Conservation (phyloP, 129 eudicot genomes). For the Tagetes patula region DNA sequence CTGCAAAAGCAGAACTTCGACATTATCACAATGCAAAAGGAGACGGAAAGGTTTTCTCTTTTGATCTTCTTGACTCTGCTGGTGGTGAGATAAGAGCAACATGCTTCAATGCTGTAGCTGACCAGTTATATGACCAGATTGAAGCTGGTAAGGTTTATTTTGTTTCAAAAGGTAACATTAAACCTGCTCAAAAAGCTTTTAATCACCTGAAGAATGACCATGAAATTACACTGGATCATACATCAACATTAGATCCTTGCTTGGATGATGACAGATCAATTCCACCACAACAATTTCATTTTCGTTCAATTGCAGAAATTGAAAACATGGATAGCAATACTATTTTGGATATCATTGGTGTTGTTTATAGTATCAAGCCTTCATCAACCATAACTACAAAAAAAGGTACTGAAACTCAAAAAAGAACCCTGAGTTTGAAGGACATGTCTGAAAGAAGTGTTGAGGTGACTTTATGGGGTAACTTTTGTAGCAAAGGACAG, state of each 20-base stretch:
- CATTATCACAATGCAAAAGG: slow-evolving; percentile 77
- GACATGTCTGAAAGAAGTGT: slow-evolving; percentile 92
- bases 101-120: slow-evolving; percentile 90
- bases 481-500: slow-evolving; percentile 76
- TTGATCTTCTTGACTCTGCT: slow-evolving; percentile 83
- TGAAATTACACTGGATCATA: slow-evolving; percentile 62
- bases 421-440: slow-evolving; percentile 59
- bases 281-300: slow-evolving; percentile 76
- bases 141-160: slow-evolving; percentile 67
- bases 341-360: slow-evolving; percentile 75
- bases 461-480: slow-evolving; percentile 92
- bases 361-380: slow-evolving; percentile 68
- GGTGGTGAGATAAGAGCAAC: slow-evolving; percentile 88
- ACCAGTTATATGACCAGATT: slow-evolving; percentile 64
- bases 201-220: slow-evolving; percentile 85
- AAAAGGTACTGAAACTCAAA: slow-evolving; percentile 72
- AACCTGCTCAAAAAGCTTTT: slow-evolving; percentile 71
- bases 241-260: slow-evolving; percentile 78
- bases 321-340: slow-evolving; percentile 62
- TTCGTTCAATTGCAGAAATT: slow-evolving; percentile 62
- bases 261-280: slow-evolving; percentile 63
- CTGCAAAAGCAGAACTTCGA: slow-evolving; percentile 67
- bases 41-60: slow-evolving; percentile 84
- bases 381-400: slow-evolving; percentile 59
- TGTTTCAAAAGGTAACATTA: slow-evolving; percentile 70